Conservation (phyloP, 192 early-diverging fungal species). For the Tieghemiomyces parasiticus region DNA sequence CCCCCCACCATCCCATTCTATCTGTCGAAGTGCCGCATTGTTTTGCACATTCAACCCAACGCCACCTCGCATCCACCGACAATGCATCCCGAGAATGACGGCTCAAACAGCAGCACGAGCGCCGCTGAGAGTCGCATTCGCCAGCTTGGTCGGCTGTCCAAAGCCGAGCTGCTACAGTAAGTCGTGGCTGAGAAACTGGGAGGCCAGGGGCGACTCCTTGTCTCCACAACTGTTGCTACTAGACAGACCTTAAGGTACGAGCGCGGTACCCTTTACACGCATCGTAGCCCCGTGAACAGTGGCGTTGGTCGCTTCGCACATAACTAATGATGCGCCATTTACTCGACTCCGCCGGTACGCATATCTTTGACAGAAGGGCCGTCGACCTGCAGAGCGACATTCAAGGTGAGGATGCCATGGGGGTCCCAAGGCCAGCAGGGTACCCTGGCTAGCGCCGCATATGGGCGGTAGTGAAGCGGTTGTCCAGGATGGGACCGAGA, state of each 20-base stretch:
- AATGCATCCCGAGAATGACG: background rate
- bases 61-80: background rate
- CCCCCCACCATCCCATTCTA: background rate
- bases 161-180: background rate
- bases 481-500: background rate
- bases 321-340: background rate
- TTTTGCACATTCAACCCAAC: background rate
- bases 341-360: background rate
- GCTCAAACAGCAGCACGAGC: background rate
- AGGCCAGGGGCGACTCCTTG: too few species aligned
- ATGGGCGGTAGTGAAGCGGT: too few species aligned
- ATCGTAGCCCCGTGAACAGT: background rate
- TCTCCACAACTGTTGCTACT: too few species aligned
- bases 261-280: background rate
- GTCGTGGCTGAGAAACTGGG: too few species aligned
- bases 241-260: too few species aligned
- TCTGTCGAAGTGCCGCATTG: background rate
- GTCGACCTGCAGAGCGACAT: slow-evolving; percentile 10
- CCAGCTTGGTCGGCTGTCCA: background rate
- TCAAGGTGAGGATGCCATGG: background rate
- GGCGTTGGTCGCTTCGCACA: background rate
- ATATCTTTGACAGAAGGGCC: background rate
- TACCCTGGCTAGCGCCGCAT: too few species aligned
- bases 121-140: background rate
- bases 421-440: background rate